Base-by-base conservation (phyloP, 352 stramenopile genomes). In the Plasmopara viticola region DNA sequence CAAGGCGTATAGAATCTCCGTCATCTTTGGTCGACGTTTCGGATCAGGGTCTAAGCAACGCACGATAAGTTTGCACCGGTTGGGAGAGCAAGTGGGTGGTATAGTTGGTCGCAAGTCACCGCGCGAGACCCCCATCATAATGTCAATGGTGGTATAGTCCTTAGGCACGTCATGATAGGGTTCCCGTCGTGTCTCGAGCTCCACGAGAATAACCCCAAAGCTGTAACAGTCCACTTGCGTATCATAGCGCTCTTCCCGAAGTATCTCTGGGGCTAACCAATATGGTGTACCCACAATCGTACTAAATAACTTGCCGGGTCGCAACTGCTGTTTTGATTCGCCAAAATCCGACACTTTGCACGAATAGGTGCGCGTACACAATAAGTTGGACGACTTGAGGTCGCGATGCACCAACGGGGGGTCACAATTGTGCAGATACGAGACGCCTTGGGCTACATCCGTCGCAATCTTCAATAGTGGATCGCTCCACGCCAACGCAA, bases 181-280 rank as follows among this genome's bases (percentile, higher is more conserved):
- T 45, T 90, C 75, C 13, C 68, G 74, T 9, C 79, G 70, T 5
- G 79, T 87, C 57, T 90, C 82, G 15, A 93, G 72, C 60, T 93
- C 82, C 14, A 90, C 79, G 7, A 95, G 58, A 44, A 95, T 87
- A 35, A 95, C 84, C 20, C 80, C 83, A 70, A 93, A 95, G 48
- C 81, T 93, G 63, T 94, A 95, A 61, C 78, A 87, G 57, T 95
- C 85, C 9, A 92, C 83, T 60, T 90, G 78, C 4, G 74, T 74
- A 48, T 89, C 79, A 48, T 94, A 95, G 20, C 67, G 66, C 50
- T 90, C 81, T 56, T 92, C 78, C 8, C 83, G 78, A 1, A 95
- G 50, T 50, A 95, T 88, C 54, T 95, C 85, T 0, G 85, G 85
- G 8, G 85, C 85, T 9, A 90, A 58, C 85, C 85, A 95, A 53